Evolutionary conservation across 306 rosid species (phyloP), one percentile per base, ranked within the genome.

Genomic region (Cicer bijugum): DNA sequence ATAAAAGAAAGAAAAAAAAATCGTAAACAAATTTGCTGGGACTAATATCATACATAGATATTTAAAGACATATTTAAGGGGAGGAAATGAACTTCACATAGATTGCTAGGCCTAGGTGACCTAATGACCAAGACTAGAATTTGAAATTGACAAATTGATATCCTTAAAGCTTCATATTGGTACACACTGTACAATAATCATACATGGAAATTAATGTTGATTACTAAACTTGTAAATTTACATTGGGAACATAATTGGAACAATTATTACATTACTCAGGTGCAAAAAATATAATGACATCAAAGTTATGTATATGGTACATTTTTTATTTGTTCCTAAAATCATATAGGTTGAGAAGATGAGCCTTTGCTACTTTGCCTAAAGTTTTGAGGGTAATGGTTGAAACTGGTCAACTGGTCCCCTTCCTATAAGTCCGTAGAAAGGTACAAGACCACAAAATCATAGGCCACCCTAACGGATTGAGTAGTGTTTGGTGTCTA

Each of bases 401-500:
- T 75, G 72, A 68, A 69, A 1, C 7, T 57, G 53, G 84, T 84
- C 86, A 78, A 77, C 37, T 84, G 85, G 87, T 82, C 88, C 88
- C 82, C 78, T 51, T 45, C 44, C 35, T 23, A 23, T 8, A n/a
- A 7, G 12, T 52, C 47, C 61, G 35, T 75, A 35, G 69, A 71
- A 28, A 81, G 71, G 75, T 57, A 75, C 77, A 35, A 16, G 20
- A 61, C 62, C 48, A 70, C 6, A 23, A 23, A 0, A 62, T 43
- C 40, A 66, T 11, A 62, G 62, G 9, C 28, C 28, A 67, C 7
- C 16, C 50, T 75, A 66, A 73, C 64, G 81, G 78, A 70, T 7
- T 69, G 5, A 71, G 7, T 12, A 23, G 40, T 17, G 61, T 58
- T 57, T 35, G 52, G 72, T 72, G 82, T 67, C 65, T 17, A 73